Base-by-base conservation (phyloP, 306 rosid species). In the Lathyrus oleraceus region DNA sequence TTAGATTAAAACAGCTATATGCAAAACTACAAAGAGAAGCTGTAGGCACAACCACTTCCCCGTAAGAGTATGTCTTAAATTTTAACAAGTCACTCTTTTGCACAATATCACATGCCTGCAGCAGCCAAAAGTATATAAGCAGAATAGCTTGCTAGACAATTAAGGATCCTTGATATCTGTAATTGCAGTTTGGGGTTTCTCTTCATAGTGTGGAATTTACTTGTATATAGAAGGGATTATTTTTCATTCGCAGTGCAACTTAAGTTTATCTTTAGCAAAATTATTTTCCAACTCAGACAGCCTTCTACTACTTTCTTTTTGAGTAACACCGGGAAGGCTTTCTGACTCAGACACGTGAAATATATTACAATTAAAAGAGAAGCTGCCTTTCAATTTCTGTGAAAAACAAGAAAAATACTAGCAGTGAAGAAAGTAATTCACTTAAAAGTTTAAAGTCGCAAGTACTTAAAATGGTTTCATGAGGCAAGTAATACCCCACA, bases 41-140 rank as follows among this genome's bases (percentile, higher is more conserved):
- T 23, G 40, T 16, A 23, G 28, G 38, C 72, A 53, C 25, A 74
- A 35, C 44, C 8, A 5, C 45, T 47, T 53, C 45, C 45, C 56
- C n/a, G 12, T 17, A 13, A 53, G 52, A 75, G 9, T 25, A 5
- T 56, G 49, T 40, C 16, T 20, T 16, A 36, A 65, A 27, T 42
- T 64, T 65, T 65, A 66, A 44, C 42, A 56, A 43, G 67, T 10
- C 65, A 74, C 30, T 15, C 27, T 38, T 73, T 38, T 48, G 23
- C 43, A 40, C 30, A 16, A 27, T 35, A 62, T 27, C 42, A 51
- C 71, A 42, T 53, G 35, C 28, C 45, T 28, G 21, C 19, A 32
- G 68, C 35, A 48, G 30, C 36, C 45, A 30, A 30, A 54, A 45
- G 32, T 51, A 56, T 56, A 44, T 14, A 30, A 67, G 36, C 45